Base-by-base conservation (phyloP, 1,139 yeast species). In the Kodamaea ohmeri region DNA sequence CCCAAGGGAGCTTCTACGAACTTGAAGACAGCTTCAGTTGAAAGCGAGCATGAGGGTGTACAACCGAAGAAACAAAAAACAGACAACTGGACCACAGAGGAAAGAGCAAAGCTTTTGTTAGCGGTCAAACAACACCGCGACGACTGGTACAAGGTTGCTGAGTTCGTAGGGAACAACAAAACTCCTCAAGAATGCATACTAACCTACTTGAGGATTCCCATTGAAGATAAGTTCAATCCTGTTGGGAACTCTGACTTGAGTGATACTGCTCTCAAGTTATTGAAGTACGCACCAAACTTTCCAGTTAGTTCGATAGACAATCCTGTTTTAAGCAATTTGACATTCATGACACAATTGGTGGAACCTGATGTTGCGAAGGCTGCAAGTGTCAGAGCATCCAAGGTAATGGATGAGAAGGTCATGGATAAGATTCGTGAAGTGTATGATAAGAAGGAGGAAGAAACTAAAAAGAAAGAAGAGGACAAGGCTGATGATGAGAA, bases 251-350 rank as follows among this genome's bases (percentile, higher is more conserved):
- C 70, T n/a, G 67, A 65, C 32, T 16, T 28, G 11, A 25, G 28
- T 7, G 38, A 32, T 18, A 37, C 43, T 12, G 47, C 45, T 7
- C 36, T 49, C 15, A 67, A 66, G 12, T 83, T 95, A n/a, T 70
- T 90, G 49, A 85, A 83, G 55, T 89, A 76, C 60, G 83, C 92
- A 3, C 82, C 94, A 3, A 83, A 83, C 55, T 72, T 90, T 41
- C 96, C 97, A 6, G 82, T 87, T 34, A 80, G 88, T 36, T 77
- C 88, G 31, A 78, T 83, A 19, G 97, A 92, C 51, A 92, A 92
- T 58, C 98, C 99, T 1, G 90, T 92, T 3, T 75, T 92, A 67
- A 83, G 95, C 25, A 92, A 95, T 25, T 76, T 92, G 46, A 82
- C 96, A 4, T 92, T 90, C 60, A 69, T 94, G 63, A 82, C 94